Base-by-base conservation (phyloP, 148 eudicot genomes). In the Camellia granthamiana region DNA sequence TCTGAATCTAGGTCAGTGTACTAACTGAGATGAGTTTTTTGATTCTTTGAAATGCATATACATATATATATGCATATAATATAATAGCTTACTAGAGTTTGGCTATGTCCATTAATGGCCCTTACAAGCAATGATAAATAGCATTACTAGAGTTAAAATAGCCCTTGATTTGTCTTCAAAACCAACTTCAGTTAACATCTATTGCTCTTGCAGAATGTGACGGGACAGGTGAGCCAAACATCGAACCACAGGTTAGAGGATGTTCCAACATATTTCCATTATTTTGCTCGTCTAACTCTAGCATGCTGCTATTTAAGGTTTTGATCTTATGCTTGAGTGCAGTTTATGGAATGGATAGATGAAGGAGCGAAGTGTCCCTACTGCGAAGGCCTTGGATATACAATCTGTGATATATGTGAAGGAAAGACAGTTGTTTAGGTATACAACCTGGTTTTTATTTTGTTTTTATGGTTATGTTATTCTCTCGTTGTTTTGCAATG, bases 331-430 rank as follows among this genome's bases (percentile, higher is more conserved):
- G 42, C 70, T 78, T 56, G 49, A 60, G 61, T 88, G 90, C 97
- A 96, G 99, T 96, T 96, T 85, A 2, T 92, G 89, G 99, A 96
- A 77, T 96, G 99, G 99, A 89, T 89, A 71, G 98, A 87, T 65
- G 99, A 90, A 76, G 95, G 86, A 85, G 67, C 89, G 11, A 92
- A 91, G 69, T 96, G 99, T 69, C 95, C 98, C 10, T 96, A 96
- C 72, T 96, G 99, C 83, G 93, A 89, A 81, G 99, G 99, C 77
- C 85, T 77, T 58, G 99, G 99, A 63, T 88, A 79, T 81, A 86
- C 77, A 64, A 78, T 63, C 7, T 96, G 99, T 56, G 99, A 95
- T 77, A 79, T 88, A 6, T 95, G 99, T 79, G 77, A 80, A 43
- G 97, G 93, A 55, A 87, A 79, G 85, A 30, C 80, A 49, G 73